Evolutionary conservation across 164 flowering plant species (phyloP).

Genomic region (Platanus orientalis): DNA sequence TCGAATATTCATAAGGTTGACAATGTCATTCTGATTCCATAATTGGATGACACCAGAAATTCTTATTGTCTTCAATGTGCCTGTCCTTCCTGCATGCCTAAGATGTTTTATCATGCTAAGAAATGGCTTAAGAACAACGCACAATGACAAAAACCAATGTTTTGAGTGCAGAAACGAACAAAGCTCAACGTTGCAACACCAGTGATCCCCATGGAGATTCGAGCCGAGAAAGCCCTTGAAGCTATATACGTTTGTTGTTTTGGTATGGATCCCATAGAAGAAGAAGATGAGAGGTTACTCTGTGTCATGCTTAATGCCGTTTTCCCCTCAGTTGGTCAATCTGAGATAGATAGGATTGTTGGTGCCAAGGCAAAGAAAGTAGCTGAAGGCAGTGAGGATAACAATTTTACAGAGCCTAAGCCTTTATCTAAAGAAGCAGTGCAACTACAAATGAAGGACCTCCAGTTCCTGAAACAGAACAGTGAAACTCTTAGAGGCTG

Average conservation of each 20-base stretch:
- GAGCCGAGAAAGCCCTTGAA: conserved; percentile 88
- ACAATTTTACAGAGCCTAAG: conserved; percentile 38
- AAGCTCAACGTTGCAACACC: conserved; percentile 48
- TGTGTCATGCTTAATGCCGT: conserved; percentile 62
- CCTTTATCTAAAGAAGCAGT: conserved; percentile 74
- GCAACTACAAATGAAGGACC: conserved; percentile 77
- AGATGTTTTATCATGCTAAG: too few relatives aligned
- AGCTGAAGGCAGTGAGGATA: conserved; percentile 49
- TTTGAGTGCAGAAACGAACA: conserved; percentile 55
- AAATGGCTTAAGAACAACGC: too few relatives aligned
- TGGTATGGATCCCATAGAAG: conserved; percentile 64
- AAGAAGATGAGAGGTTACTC: conserved; percentile 70
- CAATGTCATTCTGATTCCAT: too few relatives aligned
- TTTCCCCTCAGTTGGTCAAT: conserved; percentile 44
- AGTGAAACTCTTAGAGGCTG: conserved; percentile 20
- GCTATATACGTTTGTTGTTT: conserved; percentile 79
- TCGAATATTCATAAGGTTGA: too few relatives aligned
- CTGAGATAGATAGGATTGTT: conserved; percentile 45
- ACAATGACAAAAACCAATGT: too few relatives aligned
- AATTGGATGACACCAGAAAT: too few relatives aligned
- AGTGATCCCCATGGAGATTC: conserved; percentile 64
- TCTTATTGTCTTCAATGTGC: too few relatives aligned
- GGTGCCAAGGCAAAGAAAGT: conserved; percentile 50
- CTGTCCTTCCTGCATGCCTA: too few relatives aligned
- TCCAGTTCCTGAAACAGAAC: conserved; percentile 69